Evolutionary conservation across 768 basidiomycete genomes (phyloP).

Genomic region (Lactarius hengduanensis): DNA sequence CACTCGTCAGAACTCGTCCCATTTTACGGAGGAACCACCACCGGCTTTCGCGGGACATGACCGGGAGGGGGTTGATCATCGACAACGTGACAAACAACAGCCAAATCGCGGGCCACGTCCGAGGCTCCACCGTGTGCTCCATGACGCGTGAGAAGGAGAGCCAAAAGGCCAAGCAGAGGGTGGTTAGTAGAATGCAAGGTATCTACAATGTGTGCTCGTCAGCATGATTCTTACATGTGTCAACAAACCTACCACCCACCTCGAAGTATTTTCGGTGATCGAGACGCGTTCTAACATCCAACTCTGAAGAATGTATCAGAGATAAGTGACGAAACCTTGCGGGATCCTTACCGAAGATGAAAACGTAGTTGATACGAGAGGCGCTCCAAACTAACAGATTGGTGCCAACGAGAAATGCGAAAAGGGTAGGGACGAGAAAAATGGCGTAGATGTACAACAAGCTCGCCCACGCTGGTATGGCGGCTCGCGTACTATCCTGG

Average conservation of each 20-base stretch:
- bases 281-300: constrained; percentile 26
- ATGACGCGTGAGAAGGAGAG: constrained; percentile 74
- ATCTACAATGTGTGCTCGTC: constrained; percentile 45
- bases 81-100: constrained; percentile 56
- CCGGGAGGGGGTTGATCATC: constrained; percentile 74
- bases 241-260: constrained; percentile 37
- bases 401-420: constrained; percentile 74
- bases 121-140: constrained; percentile 52
- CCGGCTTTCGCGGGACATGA: constrained; percentile 60
- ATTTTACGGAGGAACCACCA: constrained; percentile 78
- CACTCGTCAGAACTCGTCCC: constrained; percentile 64
- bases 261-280: constrained; percentile 80
- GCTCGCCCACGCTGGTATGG: constrained; percentile 67
- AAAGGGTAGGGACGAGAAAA: constrained; percentile 69
- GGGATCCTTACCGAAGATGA: constrained; percentile 72
- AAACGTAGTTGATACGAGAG: constrained; percentile 87
- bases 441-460: constrained; percentile 79
- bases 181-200: constrained; percentile 74
- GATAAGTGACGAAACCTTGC: background rate
- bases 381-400: constrained; percentile 78
- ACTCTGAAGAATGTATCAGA: constrained; percentile 4
- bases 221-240: background rate
- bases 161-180: constrained; percentile 80
- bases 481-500: constrained; percentile 47
- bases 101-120: constrained; percentile 82